Evolutionary conservation across 1,139 yeast species (phyloP).

Genomic region (Yamadazyma triangularis): DNA sequence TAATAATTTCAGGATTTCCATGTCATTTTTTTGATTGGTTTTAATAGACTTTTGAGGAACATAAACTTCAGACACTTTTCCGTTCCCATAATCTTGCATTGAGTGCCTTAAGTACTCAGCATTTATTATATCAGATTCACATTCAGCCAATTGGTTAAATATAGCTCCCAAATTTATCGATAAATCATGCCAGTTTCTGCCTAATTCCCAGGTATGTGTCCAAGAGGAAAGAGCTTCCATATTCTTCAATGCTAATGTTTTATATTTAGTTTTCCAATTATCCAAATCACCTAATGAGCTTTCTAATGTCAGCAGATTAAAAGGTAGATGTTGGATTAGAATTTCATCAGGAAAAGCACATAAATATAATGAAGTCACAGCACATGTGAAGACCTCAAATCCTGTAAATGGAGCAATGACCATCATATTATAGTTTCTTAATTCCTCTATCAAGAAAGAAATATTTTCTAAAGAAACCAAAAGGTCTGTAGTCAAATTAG

Average conservation of each 20-base stretch:
- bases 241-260: slow-evolving; percentile 15
- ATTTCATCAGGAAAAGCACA: slow-evolving; percentile 23
- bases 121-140: slow-evolving; percentile 11
- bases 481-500: slow-evolving; percentile 16
- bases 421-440: slow-evolving; percentile 24
- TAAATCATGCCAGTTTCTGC: slow-evolving; percentile 21
- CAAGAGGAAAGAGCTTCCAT: slow-evolving; percentile 17
- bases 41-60: slow-evolving; percentile 9
- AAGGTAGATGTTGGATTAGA: slow-evolving; percentile 10
- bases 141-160: slow-evolving; percentile 14
- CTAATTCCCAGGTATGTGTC: slow-evolving; percentile 23
- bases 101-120: slow-evolving; percentile 19
- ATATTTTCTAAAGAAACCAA: slow-evolving; percentile 21
- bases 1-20: slow-evolving; percentile 15
- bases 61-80: slow-evolving; percentile 18
- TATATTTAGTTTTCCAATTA: slow-evolving; percentile 13
- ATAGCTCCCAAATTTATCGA: slow-evolving; percentile 15
- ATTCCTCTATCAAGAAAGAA: slow-evolving; percentile 17
- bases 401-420: slow-evolving; percentile 38
- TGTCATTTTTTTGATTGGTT: slow-evolving; percentile 9
- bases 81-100: slow-evolving; percentile 25
- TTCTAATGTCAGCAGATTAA: slow-evolving; percentile 1
- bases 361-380: slow-evolving; percentile 28
- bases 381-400: slow-evolving; percentile 31
- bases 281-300: slow-evolving; percentile 10